Conservation (phyloP, 2,329 filamentous ascomycete species). For the Coniochaeta ligniaria region DNA sequence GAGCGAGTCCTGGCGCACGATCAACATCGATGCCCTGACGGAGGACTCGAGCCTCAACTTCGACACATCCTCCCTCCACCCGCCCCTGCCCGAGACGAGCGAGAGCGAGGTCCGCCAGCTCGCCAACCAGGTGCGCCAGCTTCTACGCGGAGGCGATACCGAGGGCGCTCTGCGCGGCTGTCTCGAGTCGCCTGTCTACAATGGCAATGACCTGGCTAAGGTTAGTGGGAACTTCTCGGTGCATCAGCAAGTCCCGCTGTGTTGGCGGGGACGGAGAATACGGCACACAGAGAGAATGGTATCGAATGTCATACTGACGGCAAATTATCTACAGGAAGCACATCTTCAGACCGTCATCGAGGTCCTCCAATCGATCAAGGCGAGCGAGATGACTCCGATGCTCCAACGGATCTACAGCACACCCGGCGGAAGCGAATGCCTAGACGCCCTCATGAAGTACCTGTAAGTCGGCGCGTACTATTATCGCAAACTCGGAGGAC, state of each 20-base stretch:
- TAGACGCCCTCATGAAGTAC: slow-evolving; percentile 97
- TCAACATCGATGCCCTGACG: slow-evolving; percentile 88
- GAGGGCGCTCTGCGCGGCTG: slow-evolving; percentile 81
- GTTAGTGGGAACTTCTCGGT: slow-evolving; percentile 19
- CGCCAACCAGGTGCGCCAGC: slow-evolving; percentile 75
- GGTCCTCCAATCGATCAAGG: slow-evolving; percentile 92
- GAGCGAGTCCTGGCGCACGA: slow-evolving; percentile 70
- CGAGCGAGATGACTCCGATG: slow-evolving; percentile 88
- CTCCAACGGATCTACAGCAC: slow-evolving; percentile 73
- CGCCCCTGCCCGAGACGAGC: slow-evolving; percentile 64
- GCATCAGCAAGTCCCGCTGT: neutral
- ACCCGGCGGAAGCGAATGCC: slow-evolving; percentile 72
- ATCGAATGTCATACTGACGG: neutral
- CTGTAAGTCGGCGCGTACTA: slow-evolving; percentile 49
- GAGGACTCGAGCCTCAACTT: slow-evolving; percentile 90
- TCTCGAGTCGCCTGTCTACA: slow-evolving; percentile 78
- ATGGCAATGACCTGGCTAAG: slow-evolving; percentile 50
- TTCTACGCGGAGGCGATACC: slow-evolving; percentile 77
- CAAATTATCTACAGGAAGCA: slow-evolving; percentile 52
- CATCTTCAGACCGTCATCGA: slow-evolving; percentile 86
- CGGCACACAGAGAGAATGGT: neutral
- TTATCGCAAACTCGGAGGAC: neutral
- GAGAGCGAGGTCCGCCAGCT: slow-evolving; percentile 74
- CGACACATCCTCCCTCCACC: slow-evolving; percentile 75
- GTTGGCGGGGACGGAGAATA: neutral